Evolutionary conservation across 495 filamentous ascomycete genomes (phyloP).

Genomic region (Neurospora discreta): DNA sequence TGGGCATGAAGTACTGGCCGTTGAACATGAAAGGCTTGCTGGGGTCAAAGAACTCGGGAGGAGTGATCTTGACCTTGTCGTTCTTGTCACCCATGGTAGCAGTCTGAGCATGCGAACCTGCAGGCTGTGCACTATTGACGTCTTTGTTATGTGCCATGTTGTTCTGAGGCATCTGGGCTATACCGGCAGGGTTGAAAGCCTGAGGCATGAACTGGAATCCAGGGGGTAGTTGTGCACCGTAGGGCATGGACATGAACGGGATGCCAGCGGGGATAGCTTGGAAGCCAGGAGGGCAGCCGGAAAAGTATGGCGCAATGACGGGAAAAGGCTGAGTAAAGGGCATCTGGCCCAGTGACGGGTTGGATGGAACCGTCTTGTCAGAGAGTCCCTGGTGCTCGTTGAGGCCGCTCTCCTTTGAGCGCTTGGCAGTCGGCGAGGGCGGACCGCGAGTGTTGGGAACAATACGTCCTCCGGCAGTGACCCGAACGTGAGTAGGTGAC

Average conservation of each 20-base stretch:
- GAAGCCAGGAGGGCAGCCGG: constrained; percentile 18
- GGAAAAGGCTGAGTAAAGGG: constrained; percentile 9
- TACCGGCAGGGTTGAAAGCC: constrained; percentile 2
- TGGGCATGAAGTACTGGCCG: constrained; percentile 37
- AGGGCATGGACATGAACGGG: constrained; percentile 20
- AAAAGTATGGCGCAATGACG: constrained; percentile 12
- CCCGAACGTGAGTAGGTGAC: constrained; percentile 43
- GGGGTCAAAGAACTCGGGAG: constrained; percentile 34
- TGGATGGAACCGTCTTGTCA: constrained; percentile 11
- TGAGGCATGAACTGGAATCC: constrained; percentile 12
- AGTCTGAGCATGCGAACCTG: constrained; percentile 14
- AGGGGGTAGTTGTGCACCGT: constrained; percentile 14
- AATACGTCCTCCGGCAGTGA: constrained; percentile 45
- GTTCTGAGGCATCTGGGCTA: constrained; percentile 7
- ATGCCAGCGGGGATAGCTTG: constrained; percentile 19
- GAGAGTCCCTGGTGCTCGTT: constrained; percentile 5
- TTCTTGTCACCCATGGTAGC: constrained; percentile 22
- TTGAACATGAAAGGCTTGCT: constrained; percentile 37
- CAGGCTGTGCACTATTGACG: constrained; percentile 13
- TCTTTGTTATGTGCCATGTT: constrained; percentile 4
- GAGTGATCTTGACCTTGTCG: constrained; percentile 29
- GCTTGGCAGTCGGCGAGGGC: constrained; percentile 32
- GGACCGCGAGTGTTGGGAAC: constrained; percentile 44
- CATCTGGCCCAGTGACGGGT: constrained; percentile 6
- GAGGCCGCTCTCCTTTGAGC: constrained; percentile 21